Evolutionary conservation across 352 stramenopile genomes (phyloP).

Genomic region (Phytophthora pinifolia): DNA sequence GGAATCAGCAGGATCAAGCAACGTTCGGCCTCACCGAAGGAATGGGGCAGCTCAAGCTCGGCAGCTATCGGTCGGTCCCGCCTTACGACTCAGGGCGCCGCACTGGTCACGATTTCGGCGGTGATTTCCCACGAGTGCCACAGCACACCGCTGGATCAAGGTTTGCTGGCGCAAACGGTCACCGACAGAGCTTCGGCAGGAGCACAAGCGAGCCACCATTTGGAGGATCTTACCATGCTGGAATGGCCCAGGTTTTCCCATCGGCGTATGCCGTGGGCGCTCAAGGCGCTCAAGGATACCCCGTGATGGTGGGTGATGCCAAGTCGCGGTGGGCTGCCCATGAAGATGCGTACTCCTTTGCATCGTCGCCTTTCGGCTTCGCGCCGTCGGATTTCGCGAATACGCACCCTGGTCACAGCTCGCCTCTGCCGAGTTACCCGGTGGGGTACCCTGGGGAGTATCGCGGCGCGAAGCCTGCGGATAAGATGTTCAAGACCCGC

Average conservation of each 20-base stretch:
- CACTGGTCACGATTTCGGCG: slow-evolving; percentile 15
- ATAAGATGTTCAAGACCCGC: slow-evolving; percentile 28
- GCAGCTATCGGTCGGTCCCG: slow-evolving; percentile 23
- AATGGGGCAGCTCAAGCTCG: slow-evolving; percentile 32
- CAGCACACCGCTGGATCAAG: slow-evolving; percentile 12
- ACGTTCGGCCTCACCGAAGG: slow-evolving; percentile 30
- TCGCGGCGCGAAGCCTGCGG: slow-evolving; percentile 16
- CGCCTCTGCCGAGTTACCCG: slow-evolving; percentile 14
- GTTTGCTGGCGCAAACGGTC: slow-evolving; percentile 19
- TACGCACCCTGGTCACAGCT: slow-evolving; percentile 16
- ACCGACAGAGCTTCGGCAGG: slow-evolving; percentile 23
- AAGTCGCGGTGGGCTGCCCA: slow-evolving; percentile 27
- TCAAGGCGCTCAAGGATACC: slow-evolving; percentile 26
- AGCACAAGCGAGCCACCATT: slow-evolving; percentile 36
- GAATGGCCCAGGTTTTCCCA: slow-evolving; percentile 26
- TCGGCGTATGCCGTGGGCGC: slow-evolving; percentile 22
- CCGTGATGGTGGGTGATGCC: slow-evolving; percentile 19
- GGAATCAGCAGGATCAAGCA: slow-evolving; percentile 15
- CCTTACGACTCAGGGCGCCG: slow-evolving; percentile 18
- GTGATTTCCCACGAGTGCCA: slow-evolving; percentile 16
- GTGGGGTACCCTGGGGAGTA: slow-evolving; percentile 25
- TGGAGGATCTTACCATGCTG: slow-evolving; percentile 23
- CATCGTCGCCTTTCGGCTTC: slow-evolving; percentile 27
- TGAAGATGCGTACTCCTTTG: slow-evolving; percentile 27
- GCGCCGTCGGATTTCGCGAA: slow-evolving; percentile 28